Conservation (phyloP, 163 green algal genomes). For the Chlamydomonas reinhardtii region DNA sequence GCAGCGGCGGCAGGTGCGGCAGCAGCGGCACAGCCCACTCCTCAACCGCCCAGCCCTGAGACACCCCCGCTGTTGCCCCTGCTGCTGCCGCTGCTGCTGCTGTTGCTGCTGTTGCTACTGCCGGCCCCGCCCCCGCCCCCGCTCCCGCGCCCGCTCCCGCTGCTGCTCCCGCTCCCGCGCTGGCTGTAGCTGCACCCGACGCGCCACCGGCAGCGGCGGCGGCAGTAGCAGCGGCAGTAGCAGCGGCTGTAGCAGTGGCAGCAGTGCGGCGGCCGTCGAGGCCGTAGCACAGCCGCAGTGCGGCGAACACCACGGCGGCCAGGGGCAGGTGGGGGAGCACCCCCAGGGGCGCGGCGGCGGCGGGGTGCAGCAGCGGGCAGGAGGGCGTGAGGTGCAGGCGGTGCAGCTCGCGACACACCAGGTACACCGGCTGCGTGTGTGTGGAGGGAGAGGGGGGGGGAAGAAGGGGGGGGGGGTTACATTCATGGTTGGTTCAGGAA, state of each 20-base stretch:
- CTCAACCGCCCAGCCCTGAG: background rate
- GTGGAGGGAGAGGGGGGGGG: too few relatives aligned
- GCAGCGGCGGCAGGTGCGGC: slow-evolving; percentile 1
- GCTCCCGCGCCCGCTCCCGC: background rate
- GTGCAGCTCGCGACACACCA: slow-evolving; percentile 26
- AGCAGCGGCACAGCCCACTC: slow-evolving; percentile 20
- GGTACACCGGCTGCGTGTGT: background rate
- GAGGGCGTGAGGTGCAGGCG: slow-evolving; percentile 14
- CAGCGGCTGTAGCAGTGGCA: background rate
- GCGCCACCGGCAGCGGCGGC: too few relatives aligned
- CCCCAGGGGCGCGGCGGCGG: background rate
- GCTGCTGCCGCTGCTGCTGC: background rate
- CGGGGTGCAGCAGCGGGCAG: slow-evolving; percentile 13
- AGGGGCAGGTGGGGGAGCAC: slow-evolving; percentile 7
- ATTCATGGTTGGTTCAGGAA: too few relatives aligned
- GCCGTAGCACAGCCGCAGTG: slow-evolving; percentile 23
- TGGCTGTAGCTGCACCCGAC: too few relatives aligned
- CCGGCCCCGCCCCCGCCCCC: background rate
- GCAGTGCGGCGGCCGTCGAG: background rate
- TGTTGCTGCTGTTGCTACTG: background rate
- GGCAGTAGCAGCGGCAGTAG: too few relatives aligned
- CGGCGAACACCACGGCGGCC: background rate
- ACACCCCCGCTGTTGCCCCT: background rate
- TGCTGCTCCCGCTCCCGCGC: too few relatives aligned
- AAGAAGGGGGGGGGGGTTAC: too few relatives aligned